Evolutionary conservation across 176 grass and related monocot species (phyloP).

Genomic region (Chloris gayana): DNA sequence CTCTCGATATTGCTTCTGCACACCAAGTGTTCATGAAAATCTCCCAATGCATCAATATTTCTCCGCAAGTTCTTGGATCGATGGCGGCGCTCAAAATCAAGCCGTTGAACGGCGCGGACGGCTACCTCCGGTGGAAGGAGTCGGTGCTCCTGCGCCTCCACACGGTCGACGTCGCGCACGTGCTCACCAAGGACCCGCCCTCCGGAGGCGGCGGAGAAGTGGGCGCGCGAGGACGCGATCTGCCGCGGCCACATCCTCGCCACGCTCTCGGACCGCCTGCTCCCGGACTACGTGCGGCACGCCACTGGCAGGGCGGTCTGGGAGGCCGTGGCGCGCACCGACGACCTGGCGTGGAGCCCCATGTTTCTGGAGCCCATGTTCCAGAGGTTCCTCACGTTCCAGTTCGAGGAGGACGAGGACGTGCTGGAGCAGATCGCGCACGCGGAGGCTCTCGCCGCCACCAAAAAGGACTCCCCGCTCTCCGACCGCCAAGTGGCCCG

Average conservation of each 20-base stretch:
- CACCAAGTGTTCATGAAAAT: background rate
- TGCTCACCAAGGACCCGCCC: background rate
- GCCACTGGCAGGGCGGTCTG: constrained; percentile 30
- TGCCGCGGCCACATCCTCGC: constrained; percentile 52
- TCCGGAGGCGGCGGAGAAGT: background rate
- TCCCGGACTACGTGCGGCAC: constrained; percentile 34
- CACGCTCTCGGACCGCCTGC: constrained; percentile 32
- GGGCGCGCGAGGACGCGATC: constrained; percentile 33
- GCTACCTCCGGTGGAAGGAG: constrained; percentile 52
- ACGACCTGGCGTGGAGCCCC: background rate
- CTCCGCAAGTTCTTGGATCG: background rate
- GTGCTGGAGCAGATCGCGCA: too few species aligned
- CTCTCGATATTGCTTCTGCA: background rate
- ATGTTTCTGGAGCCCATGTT: background rate
- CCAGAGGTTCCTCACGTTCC: background rate
- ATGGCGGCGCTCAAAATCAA: constrained; percentile 11
- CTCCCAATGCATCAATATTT: background rate
- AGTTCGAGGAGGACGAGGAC: background rate
- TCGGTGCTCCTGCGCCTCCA: constrained; percentile 41
- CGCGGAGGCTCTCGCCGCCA: too few species aligned
- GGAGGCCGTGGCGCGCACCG: constrained; percentile 32
- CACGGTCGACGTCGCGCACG: constrained; percentile 20
- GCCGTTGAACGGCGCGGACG: constrained; percentile 16
- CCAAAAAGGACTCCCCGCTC: too few species aligned
- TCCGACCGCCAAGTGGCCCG: too few species aligned